Evolutionary conservation across 2,329 filamentous ascomycete species (phyloP), one percentile per base, ranked within the genome.

Genomic region (Didymella pomorum): DNA sequence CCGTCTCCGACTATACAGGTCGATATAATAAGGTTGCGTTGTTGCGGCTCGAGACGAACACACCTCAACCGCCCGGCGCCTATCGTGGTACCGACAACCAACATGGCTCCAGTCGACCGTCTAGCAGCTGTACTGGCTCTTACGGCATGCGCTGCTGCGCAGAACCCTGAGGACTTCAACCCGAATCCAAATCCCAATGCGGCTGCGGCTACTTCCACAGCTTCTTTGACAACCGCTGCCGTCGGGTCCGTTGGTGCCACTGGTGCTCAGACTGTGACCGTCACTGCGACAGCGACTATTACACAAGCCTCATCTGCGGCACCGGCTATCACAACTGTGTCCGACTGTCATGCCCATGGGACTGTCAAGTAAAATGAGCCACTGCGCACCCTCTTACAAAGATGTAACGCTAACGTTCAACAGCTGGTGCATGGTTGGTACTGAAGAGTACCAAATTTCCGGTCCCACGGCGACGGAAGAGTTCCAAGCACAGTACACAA

Each of bases 401-500:
- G 7, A 6, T 25, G 25, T 39, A 25, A 16, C 20, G 48, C 68
- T 71, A 63, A 70, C 18, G 21, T 7, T 14, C 28, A 11, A 31
- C 33, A 82, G 80, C 48, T 81, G 72, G 62, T 84, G 82, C 60
- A 72, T 81, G 63, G 77, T 70, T 11, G 78, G 78, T 2, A 72
- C 72, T 0, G 76, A 76, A 18, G 77, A 79, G 54, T 82, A 82
- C 51, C 69, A 79, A 43, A 70, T 84, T n/a, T 58, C 76, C n/a
- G 76, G 80, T 3, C 81, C 82, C 7, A 89, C 84, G 4, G 81
- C 81, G 18, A 86, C 83, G 1, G 81, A 81, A 44, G 82, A 83
- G 47, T 74, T 86, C 18, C 86, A 88, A 1, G 79, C 87, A 0
- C 77, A 83, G 51, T 90, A 87, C 67, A 90, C 87, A 0, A 85